Evolutionary conservation across 805 yeast species (phyloP).

Genomic region (Tetrapisispora iriomotensis): DNA sequence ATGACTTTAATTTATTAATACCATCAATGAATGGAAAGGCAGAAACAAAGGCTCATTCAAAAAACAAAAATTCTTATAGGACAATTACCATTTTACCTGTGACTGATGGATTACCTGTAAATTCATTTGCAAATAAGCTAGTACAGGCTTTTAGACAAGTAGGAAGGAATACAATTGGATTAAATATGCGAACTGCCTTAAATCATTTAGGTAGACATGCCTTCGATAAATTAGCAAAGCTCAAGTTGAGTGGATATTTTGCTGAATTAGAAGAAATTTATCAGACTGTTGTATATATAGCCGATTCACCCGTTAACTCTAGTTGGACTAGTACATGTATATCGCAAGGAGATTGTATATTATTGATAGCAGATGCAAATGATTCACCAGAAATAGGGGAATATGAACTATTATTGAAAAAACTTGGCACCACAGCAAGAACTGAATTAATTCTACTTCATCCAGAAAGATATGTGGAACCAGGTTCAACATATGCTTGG

Average conservation of each 20-base stretch:
- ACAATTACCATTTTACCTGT: conserved; percentile 82
- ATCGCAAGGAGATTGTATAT: conserved; percentile 90
- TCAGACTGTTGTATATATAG: conserved; percentile 81
- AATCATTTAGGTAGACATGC: conserved; percentile 84
- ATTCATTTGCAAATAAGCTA: conserved; percentile 69
- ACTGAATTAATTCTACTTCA: conserved; percentile 81
- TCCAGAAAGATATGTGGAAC: conserved; percentile 68
- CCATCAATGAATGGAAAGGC: conserved; percentile 21
- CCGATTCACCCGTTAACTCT: conserved; percentile 74
- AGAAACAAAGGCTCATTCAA: conserved; percentile 6
- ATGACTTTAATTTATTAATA: conserved; percentile 25
- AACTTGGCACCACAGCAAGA: conserved; percentile 72
- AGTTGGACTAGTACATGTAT: conserved; percentile 90
- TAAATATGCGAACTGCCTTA: conserved; percentile 77
- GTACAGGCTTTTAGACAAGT: conserved; percentile 62
- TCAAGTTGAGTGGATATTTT: conserved; percentile 81
- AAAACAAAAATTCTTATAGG: conserved; percentile 36
- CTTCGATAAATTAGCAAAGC: conserved; percentile 75
- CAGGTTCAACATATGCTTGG: conserved; percentile 83
- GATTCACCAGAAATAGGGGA: conserved; percentile 72
- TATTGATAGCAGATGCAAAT: conserved; percentile 76
- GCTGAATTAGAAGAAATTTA: conserved; percentile 84
- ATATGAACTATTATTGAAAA: conserved; percentile 65
- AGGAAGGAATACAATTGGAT: conserved; percentile 61
- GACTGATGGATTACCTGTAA: conserved; percentile 71